Conservation (phyloP, 768 basidiomycete genomes). For the Podaxis sp. region DNA sequence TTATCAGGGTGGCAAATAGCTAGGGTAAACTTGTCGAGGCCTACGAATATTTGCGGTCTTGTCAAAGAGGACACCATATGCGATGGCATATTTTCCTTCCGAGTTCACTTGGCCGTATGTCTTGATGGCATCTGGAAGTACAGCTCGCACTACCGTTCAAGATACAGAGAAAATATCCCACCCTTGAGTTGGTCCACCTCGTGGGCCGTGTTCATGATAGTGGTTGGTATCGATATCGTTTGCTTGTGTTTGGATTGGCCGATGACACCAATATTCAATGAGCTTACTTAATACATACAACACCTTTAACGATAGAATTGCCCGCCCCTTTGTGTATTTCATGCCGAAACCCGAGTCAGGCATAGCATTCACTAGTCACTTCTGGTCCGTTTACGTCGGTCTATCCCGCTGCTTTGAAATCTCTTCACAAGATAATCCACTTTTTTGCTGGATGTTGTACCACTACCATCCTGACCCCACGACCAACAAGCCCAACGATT, state of each 20-base stretch:
- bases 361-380: no score
- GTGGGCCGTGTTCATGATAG: neutral
- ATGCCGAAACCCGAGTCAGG: no score
- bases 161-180: neutral
- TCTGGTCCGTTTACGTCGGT: no score
- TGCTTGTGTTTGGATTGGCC: neutral
- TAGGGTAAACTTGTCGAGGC: constrained; percentile 14
- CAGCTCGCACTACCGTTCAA: neutral
- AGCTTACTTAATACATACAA: no score
- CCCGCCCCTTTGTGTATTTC: no score
- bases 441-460: no score
- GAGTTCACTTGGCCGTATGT: constrained; percentile 37
- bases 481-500: no score
- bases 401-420: no score
- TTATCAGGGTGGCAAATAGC: neutral
- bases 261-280: no score
- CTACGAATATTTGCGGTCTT: constrained; percentile 47
- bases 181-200: neutral
- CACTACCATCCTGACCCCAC: no score
- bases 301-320: no score
- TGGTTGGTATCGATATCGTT: neutral
- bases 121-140: constrained; percentile 39
- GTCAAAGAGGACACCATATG: constrained; percentile 46
- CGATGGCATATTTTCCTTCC: constrained; percentile 36
- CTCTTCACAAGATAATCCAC: no score